Conservation (phyloP, 202 grass and related monocot species). For the Carex arenaria region DNA sequence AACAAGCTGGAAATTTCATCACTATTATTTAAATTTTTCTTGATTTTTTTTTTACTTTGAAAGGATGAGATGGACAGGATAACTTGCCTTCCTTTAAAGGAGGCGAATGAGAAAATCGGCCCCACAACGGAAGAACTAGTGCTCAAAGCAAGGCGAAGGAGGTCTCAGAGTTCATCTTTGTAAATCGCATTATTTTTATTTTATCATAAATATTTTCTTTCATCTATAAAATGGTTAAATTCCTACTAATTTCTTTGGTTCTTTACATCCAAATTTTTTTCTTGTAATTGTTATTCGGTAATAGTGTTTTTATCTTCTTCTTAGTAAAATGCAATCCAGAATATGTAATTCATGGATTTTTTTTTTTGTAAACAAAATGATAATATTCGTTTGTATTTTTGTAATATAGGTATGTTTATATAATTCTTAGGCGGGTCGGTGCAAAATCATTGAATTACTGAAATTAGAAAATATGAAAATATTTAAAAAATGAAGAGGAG, state of each 20-base stretch:
- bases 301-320: not conserved
- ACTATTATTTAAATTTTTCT: not conserved
- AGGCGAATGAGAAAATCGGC: slow-evolving; percentile 5
- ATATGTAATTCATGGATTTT: not conserved
- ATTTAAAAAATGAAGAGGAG: too few species aligned
- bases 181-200: not conserved
- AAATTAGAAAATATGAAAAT: too few species aligned
- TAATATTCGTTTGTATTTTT: too few species aligned
- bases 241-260: not conserved
- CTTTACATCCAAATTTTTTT: not conserved
- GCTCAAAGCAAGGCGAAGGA: not conserved
- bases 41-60: not conserved
- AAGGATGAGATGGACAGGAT: not conserved
- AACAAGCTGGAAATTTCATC: not conserved
- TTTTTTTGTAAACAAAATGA: too few species aligned
- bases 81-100: not conserved
- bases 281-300: not conserved
- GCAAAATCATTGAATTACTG: too few species aligned
- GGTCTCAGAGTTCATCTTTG: not conserved
- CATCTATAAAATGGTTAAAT: not conserved
- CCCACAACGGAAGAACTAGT: slow-evolving; percentile 6
- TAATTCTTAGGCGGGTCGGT: too few species aligned
- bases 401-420: too few species aligned
- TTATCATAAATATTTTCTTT: not conserved
- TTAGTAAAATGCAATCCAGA: not conserved